Percentiles rank a stretch among this genome's conserved stretches.
Evolutionary conservation across 495 filamentous ascomycete species (phyloP).

Genomic region (Neurospora sp.): DNA sequence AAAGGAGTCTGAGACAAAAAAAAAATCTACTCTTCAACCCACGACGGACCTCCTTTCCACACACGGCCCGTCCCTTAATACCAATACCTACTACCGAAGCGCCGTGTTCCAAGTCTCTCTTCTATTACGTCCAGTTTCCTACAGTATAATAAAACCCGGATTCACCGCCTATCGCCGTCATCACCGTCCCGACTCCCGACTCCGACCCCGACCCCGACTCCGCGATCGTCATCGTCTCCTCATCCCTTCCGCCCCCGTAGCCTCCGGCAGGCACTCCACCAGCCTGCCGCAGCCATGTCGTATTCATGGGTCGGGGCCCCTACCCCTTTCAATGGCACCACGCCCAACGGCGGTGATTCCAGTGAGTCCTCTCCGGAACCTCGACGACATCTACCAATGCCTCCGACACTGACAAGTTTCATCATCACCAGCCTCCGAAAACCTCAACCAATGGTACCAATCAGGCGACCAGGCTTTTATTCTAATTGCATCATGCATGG

Average conservation of each 20-base stretch:
- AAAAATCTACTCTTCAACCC: not conserved
- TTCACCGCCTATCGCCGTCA: not conserved
- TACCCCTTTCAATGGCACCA: constrained; percentile 63
- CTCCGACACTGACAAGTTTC: constrained; percentile 16
- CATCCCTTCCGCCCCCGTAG: not conserved
- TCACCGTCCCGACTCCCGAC: not conserved
- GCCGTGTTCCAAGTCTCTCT: not conserved
- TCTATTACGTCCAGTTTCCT: not conserved
- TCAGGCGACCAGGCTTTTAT: constrained; percentile 70
- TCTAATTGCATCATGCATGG: constrained; percentile 86
- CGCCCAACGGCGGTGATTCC: constrained; percentile 68
- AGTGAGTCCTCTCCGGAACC: constrained; percentile 45
- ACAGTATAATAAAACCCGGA: not conserved
- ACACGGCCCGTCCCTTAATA: not conserved
- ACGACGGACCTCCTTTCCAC: not conserved
- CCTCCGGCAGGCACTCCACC: not conserved
- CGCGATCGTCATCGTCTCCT: not conserved
- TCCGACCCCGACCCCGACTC: not conserved
- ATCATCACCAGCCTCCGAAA: constrained; percentile 47
- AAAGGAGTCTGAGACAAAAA: not conserved
- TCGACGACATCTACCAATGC: constrained; percentile 6
- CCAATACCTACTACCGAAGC: not conserved
- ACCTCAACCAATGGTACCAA: constrained; percentile 78
- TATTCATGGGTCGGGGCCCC: constrained; percentile 80
- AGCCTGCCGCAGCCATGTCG: constrained; percentile 41